phyloP scores from a whole-genome alignment of 2,329 filamentous ascomycete genomes.

The Tolypocladium capitatum region DNA sequence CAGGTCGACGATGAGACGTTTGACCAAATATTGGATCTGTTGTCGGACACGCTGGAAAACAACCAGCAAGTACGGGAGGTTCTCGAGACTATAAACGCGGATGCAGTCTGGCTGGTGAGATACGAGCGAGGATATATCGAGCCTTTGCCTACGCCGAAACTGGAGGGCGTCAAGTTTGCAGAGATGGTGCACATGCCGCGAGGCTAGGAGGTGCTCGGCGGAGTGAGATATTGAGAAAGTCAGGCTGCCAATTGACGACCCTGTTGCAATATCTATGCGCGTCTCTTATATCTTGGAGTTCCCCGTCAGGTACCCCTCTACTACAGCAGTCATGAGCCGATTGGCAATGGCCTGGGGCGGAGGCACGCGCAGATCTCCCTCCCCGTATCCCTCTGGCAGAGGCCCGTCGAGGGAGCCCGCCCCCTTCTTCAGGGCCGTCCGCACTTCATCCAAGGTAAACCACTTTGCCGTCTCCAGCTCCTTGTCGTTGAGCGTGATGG shows the following conservation, averaged over 20 bases:
- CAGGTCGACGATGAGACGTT: slow-evolving; percentile 54
- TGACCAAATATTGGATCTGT: slow-evolving; percentile 54
- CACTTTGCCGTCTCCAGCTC: slow-evolving; percentile 85
- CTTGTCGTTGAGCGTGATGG: slow-evolving; percentile 74
- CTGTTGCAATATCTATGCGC: not conserved
- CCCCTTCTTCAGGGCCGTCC: slow-evolving; percentile 56
- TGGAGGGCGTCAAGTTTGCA: slow-evolving; percentile 29
- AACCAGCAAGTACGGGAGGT: slow-evolving; percentile 37
- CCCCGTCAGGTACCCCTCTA: slow-evolving; percentile 55
- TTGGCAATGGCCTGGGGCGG: slow-evolving; percentile 86
- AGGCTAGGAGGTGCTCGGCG: slow-evolving; percentile 3
- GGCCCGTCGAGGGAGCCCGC: slow-evolving; percentile 52
- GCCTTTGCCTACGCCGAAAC: slow-evolving; percentile 21
- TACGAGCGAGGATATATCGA: slow-evolving; percentile 31
- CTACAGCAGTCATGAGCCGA: slow-evolving; percentile 68
- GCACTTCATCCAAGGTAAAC: slow-evolving; percentile 71
- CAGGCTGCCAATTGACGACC: not conserved
- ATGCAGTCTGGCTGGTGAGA: slow-evolving; percentile 62
- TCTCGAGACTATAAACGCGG: slow-evolving; percentile 52
- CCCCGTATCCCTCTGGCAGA: slow-evolving; percentile 53
- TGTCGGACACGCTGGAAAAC: slow-evolving; percentile 36
- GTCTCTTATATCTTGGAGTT: slow-evolving; percentile 34
- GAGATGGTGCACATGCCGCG: slow-evolving; percentile 11
- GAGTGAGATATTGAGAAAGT: not conserved
- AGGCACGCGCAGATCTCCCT: slow-evolving; percentile 68